A percentile compares a stretch with the other conserved stretches of the same genome.
phyloP scores from a whole-genome alignment of 352 stramenopile species.

The Globisporangium canariense region DNA sequence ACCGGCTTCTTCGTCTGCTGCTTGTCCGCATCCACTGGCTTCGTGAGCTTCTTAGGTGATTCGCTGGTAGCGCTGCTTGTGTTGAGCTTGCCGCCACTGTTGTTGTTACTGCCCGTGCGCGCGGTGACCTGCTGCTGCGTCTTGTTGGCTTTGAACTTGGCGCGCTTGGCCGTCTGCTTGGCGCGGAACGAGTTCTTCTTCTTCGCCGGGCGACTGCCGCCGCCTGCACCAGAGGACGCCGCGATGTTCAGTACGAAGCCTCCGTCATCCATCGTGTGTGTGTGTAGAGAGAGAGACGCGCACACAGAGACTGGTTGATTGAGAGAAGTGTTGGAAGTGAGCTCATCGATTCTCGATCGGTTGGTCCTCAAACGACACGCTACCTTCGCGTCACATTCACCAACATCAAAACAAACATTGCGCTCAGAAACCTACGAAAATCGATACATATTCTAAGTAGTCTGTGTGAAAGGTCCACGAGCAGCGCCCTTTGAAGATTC shows the following conservation, averaged over 20 bases:
- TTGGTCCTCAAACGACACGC: conserved; percentile 4
- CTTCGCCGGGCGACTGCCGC: conserved; percentile 33
- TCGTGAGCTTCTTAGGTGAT: conserved; percentile 2
- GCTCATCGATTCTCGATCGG: neutral
- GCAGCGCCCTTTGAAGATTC: neutral
- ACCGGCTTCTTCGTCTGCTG: neutral
- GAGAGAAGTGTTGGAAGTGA: neutral
- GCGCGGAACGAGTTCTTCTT: conserved; percentile 77
- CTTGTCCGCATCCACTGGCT: conserved; percentile 1
- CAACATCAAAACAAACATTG: neutral
- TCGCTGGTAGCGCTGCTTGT: conserved; percentile 8
- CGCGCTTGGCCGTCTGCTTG: conserved; percentile 59
- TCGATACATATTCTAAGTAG: too few relatives aligned
- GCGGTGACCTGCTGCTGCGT: conserved; percentile 15
- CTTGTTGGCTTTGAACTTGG: conserved; percentile 26
- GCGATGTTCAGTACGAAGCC: conserved; percentile 83
- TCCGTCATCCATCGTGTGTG: conserved; percentile 36
- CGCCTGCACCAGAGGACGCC: conserved; percentile 30
- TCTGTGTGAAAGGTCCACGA: too few relatives aligned
- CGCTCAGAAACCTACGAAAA: neutral
- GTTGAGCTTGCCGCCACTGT: conserved; percentile 2
- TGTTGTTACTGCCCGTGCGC: conserved; percentile 1
- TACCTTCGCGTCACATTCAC: conserved; percentile 5
- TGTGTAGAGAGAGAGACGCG: neutral
- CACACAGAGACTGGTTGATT: neutral